Conservation (phyloP, 108 stramenopile genomes). For the Cyclotella baltica region DNA sequence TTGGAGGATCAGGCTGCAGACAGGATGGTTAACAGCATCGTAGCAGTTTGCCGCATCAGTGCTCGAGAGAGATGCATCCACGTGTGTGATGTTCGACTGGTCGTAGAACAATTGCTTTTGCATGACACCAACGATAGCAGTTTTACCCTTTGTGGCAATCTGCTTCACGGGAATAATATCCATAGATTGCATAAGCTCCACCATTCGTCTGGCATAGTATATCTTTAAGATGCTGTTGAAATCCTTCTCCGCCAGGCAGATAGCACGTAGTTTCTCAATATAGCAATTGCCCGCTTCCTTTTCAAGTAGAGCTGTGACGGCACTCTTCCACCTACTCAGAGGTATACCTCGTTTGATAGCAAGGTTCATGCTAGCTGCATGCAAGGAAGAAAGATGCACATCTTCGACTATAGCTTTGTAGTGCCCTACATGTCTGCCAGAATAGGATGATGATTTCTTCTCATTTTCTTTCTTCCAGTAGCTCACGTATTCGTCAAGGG, state of each 20-base stretch:
- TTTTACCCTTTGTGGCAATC: neutral
- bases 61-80: neutral
- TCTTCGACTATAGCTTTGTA: constrained; percentile 9
- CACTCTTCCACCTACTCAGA: constrained; percentile 15
- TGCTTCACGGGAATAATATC: constrained; percentile 9
- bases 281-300: constrained; percentile 28
- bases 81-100: neutral
- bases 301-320: constrained; percentile 27
- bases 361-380: constrained; percentile 6
- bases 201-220: constrained; percentile 21
- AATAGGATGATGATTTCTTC: constrained; percentile 15
- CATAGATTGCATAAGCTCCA: neutral
- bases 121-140: constrained; percentile 1
- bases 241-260: constrained; percentile 30
- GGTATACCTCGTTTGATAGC: neutral
- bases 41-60: neutral
- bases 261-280: constrained; percentile 30
- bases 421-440: constrained; percentile 28
- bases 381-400: constrained; percentile 1
- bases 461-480: constrained; percentile 7
- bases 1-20: neutral
- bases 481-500: constrained; percentile 17
- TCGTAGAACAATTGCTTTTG: constrained; percentile 10
- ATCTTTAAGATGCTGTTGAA: constrained; percentile 32
- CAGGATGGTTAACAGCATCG: constrained; percentile 5